A percentile compares a stretch with the other conserved stretches of the same genome.
Evolutionary conservation across 202 grass and related monocot species (phyloP).

Genomic region (Panicum virgatum): DNA sequence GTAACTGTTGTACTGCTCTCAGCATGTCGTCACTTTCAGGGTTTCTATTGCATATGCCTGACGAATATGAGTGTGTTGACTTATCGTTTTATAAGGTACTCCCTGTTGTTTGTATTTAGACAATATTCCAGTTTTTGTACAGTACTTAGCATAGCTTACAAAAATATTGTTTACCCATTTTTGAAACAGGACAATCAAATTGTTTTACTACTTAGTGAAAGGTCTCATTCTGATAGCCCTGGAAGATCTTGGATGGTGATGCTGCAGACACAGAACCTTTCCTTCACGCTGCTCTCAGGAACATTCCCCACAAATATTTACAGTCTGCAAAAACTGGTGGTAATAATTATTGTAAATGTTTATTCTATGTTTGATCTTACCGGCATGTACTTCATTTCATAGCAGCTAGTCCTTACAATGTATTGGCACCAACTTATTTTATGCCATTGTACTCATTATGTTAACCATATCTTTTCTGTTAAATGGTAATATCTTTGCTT

Average conservation of each 20-base stretch:
- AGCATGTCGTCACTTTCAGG: conserved; percentile 44
- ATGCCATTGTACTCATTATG: not conserved
- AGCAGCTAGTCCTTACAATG: not conserved
- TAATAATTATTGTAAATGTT: conserved; percentile 33
- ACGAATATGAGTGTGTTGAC: conserved; percentile 80
- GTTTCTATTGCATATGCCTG: conserved; percentile 75
- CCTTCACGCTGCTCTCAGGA: conserved; percentile 65
- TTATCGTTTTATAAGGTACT: conserved; percentile 88
- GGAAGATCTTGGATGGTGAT: conserved; percentile 75
- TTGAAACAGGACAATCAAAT: conserved; percentile 78
- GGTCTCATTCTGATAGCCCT: conserved; percentile 50
- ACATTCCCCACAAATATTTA: conserved; percentile 41
- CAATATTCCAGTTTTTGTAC: conserved; percentile 10
- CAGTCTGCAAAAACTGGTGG: conserved; percentile 63
- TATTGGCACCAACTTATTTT: not conserved
- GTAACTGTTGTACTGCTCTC: conserved; percentile 38
- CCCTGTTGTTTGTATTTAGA: conserved; percentile 25
- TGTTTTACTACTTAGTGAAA: conserved; percentile 80
- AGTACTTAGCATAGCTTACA: conserved; percentile 5
- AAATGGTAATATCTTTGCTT: conserved; percentile 1
- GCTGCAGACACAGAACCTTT: conserved; percentile 65
- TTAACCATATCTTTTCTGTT: not conserved
- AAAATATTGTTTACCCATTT: conserved; percentile 23
- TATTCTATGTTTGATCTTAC: not conserved
- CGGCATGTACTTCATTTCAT: not conserved